Percentiles rank a stretch among this genome's conserved stretches.
phyloP scores from a whole-genome alignment of 2,329 filamentous ascomycete species.

The Neopestalotiopsis sp. region DNA sequence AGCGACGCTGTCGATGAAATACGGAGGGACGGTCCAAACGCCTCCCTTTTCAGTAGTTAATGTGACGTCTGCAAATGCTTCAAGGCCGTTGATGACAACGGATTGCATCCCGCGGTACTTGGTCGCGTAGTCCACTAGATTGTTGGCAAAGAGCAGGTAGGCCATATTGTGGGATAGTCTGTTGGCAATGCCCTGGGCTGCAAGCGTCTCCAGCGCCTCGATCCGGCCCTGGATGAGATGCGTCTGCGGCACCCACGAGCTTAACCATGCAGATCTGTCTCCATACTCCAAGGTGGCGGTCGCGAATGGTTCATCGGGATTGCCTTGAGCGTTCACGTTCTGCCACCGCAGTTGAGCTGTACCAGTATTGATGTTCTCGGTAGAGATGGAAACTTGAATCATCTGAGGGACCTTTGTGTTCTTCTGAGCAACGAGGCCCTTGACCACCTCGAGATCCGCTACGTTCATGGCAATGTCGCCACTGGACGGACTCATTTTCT shows the following conservation, averaged over 20 bases:
- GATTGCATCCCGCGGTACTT: constrained; percentile 46
- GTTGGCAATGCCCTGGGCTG: constrained; percentile 60
- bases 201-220: constrained; percentile 51
- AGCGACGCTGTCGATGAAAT: constrained; percentile 43
- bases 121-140: constrained; percentile 43
- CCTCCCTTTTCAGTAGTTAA: constrained; percentile 34
- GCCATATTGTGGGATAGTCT: constrained; percentile 67
- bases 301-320: constrained; percentile 44
- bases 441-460: constrained; percentile 41
- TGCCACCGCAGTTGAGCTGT: constrained; percentile 37
- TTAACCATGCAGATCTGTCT: constrained; percentile 52
- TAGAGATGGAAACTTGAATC: constrained; percentile 34
- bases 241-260: constrained; percentile 55
- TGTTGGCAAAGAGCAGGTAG: constrained; percentile 54
- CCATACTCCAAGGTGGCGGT: constrained; percentile 57
- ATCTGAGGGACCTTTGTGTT: constrained; percentile 35
- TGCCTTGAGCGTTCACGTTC: not conserved
- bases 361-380: constrained; percentile 49
- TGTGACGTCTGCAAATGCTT: constrained; percentile 40
- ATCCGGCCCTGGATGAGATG: constrained; percentile 61
- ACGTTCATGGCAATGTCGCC: constrained; percentile 37
- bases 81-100: constrained; percentile 40
- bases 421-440: constrained; percentile 38
- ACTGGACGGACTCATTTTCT: constrained; percentile 50
- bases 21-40: constrained; percentile 44